Evolutionary conservation across 345 rosid genomes (phyloP).

Genomic region (Citropsis articulata): DNA sequence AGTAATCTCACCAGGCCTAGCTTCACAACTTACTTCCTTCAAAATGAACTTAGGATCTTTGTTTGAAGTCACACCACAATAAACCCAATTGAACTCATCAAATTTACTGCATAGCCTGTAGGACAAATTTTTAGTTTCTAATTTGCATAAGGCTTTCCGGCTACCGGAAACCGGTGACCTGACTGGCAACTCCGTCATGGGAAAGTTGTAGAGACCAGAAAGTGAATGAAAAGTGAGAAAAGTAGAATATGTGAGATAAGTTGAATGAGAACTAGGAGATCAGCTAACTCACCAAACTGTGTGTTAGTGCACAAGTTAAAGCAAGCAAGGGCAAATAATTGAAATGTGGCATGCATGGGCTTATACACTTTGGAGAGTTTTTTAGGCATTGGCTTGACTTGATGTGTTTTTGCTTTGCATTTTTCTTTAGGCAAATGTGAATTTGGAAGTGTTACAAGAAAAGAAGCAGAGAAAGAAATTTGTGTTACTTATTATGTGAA

Average conservation of each 20-base stretch:
- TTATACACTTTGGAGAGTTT: background rate
- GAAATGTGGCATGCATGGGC: slow-evolving; percentile 6
- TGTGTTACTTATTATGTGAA: background rate
- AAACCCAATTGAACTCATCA: slow-evolving; percentile 30
- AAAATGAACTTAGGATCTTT: slow-evolving; percentile 41
- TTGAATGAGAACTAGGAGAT: slow-evolving; percentile 46
- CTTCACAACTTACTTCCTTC: slow-evolving; percentile 62
- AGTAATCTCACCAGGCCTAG: slow-evolving; percentile 62
- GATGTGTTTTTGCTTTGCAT: background rate
- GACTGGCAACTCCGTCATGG: slow-evolving; percentile 69
- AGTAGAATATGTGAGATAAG: slow-evolving; percentile 22
- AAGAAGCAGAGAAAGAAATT: slow-evolving; percentile 12
- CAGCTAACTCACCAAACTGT: slow-evolving; percentile 78
- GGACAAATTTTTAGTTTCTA: slow-evolving; percentile 62
- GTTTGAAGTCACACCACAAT: slow-evolving; percentile 22
- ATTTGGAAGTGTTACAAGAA: slow-evolving; percentile 29
- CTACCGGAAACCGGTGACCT: slow-evolving; percentile 34
- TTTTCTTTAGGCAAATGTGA: background rate
- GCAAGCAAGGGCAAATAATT: slow-evolving; percentile 15
- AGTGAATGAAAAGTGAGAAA: slow-evolving; percentile 11
- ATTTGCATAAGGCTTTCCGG: slow-evolving; percentile 39
- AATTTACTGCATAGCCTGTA: slow-evolving; percentile 45
- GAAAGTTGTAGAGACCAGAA: slow-evolving; percentile 10
- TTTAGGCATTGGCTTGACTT: slow-evolving; percentile 7
- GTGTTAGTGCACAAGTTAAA: slow-evolving; percentile 22